These are phyloP conservation scores for Hypoxylon sp. DNA, from an alignment of 2,329 filamentous ascomycete genomes.

Conservation along the genomic window DNA sequence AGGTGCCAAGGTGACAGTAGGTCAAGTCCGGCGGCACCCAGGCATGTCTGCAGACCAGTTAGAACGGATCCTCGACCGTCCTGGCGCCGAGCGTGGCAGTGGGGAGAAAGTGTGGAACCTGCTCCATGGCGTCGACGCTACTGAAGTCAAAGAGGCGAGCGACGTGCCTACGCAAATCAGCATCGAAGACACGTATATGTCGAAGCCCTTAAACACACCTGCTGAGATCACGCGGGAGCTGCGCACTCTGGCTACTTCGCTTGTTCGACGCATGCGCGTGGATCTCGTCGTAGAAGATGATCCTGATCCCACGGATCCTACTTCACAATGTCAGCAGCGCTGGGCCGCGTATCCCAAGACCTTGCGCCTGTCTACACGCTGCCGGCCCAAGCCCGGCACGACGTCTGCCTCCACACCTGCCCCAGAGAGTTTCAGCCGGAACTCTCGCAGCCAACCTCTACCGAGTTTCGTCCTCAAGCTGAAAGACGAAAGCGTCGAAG, in stretches of 20 bases:
- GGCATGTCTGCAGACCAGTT: constrained; percentile 75
- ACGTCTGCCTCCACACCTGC: constrained; percentile 60
- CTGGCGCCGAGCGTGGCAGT: constrained; percentile 79
- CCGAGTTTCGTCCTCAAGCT: constrained; percentile 81
- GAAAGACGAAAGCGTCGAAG: constrained; percentile 66
- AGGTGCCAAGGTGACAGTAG: constrained; percentile 70
- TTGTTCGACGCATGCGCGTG: constrained; percentile 82
- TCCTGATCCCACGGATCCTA: constrained; percentile 50
- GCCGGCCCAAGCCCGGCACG: constrained; percentile 60
- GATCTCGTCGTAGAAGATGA: constrained; percentile 76
- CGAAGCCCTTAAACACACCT: constrained; percentile 74
- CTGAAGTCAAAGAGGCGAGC: constrained; percentile 79
- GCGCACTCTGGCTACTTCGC: constrained; percentile 74
- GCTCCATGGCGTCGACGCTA: constrained; percentile 83
- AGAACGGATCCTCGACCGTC: constrained; percentile 77
- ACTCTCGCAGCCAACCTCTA: constrained; percentile 81
- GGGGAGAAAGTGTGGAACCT: constrained; percentile 82
- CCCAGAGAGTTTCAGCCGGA: constrained; percentile 73
- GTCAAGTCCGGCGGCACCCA: constrained; percentile 73
- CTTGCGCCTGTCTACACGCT: constrained; percentile 83
- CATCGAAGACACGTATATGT: constrained; percentile 90
- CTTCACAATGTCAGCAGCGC: constrained; percentile 48
- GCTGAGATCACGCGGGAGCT: constrained; percentile 78
- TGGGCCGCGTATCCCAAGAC: constrained; percentile 90
- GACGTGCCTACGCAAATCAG: constrained; percentile 88